Evolutionary conservation across 805 yeast genomes (phyloP).

Genomic region (Schizosaccharomyces lindneri): DNA sequence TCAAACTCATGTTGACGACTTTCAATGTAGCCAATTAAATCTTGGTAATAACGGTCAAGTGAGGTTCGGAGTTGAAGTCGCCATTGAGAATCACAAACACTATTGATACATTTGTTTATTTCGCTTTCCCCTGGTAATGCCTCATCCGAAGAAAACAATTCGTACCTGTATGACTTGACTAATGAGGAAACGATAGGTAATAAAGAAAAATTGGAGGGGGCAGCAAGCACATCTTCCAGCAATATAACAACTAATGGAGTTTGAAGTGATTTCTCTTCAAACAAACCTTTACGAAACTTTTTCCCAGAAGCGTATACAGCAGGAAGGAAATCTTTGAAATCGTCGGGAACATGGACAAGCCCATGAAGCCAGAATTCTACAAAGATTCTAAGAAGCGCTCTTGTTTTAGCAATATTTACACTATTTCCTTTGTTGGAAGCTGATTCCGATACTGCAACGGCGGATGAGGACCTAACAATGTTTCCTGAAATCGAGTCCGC

Average conservation of each 20-base stretch:
- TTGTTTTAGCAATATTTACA: not conserved
- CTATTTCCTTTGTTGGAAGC: no score
- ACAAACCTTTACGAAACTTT: not conserved
- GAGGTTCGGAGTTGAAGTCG: not conserved
- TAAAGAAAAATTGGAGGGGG: not conserved
- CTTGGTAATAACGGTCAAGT: not conserved
- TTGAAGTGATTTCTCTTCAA: not conserved
- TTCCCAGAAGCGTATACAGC: conserved; percentile 3
- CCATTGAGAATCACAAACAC: not conserved
- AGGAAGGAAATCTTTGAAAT: conserved; percentile 14
- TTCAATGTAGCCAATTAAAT: not conserved
- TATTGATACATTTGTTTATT: not conserved
- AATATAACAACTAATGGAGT: not conserved
- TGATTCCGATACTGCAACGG: no score
- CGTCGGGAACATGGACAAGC: conserved; percentile 24
- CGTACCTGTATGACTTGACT: not conserved
- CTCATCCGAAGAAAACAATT: not conserved
- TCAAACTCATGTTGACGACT: not conserved
- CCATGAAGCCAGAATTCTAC: conserved; percentile 37
- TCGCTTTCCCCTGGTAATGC: not conserved
- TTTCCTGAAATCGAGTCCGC: not conserved
- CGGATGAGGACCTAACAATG: no score
- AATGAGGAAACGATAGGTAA: not conserved
- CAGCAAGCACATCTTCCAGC: not conserved
- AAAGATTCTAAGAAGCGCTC: conserved; percentile 13